These are phyloP conservation scores for Abelmoschus esculentus DNA, from an alignment of 345 rosid genomes.

Conservation along the genomic window DNA sequence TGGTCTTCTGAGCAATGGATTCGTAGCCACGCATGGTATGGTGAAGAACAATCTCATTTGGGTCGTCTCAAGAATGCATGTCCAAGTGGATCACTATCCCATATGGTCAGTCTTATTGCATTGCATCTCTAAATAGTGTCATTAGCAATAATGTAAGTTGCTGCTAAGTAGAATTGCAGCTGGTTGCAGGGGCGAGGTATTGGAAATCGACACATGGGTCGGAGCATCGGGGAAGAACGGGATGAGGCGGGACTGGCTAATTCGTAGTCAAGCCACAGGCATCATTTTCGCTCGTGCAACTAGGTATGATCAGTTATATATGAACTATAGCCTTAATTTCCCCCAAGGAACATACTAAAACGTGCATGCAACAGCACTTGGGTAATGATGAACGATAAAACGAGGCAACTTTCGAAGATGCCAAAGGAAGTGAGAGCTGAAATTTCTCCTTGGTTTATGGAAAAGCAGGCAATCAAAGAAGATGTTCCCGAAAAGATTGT, in stretches of 20 bases:
- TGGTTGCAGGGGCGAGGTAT: conserved; percentile 51
- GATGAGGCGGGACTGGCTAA: conserved; percentile 62
- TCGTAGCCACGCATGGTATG: conserved; percentile 71
- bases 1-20: conserved; percentile 62
- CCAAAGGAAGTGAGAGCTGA: conserved; percentile 59
- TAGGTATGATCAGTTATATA: conserved; percentile 35
- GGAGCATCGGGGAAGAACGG: conserved; percentile 70
- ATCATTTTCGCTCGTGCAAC: conserved; percentile 49
- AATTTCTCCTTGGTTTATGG: conserved; percentile 59
- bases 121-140: not conserved
- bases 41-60: conserved; percentile 60
- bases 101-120: conserved; percentile 35
- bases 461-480: conserved; percentile 53
- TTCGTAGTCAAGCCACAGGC: conserved; percentile 61
- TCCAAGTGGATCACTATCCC: conserved; percentile 51
- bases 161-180: not conserved
- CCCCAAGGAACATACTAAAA: not conserved
- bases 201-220: conserved; percentile 71
- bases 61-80: conserved; percentile 67
- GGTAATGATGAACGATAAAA: conserved; percentile 70
- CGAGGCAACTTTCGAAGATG: conserved; percentile 62
- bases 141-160: not conserved
- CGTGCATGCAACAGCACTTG: conserved; percentile 40
- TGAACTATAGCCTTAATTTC: not conserved
- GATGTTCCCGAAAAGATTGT: conserved; percentile 43